These are phyloP conservation scores for Geranium brycei DNA, from an alignment of 345 rosid species.

Conservation along the genomic window DNA sequence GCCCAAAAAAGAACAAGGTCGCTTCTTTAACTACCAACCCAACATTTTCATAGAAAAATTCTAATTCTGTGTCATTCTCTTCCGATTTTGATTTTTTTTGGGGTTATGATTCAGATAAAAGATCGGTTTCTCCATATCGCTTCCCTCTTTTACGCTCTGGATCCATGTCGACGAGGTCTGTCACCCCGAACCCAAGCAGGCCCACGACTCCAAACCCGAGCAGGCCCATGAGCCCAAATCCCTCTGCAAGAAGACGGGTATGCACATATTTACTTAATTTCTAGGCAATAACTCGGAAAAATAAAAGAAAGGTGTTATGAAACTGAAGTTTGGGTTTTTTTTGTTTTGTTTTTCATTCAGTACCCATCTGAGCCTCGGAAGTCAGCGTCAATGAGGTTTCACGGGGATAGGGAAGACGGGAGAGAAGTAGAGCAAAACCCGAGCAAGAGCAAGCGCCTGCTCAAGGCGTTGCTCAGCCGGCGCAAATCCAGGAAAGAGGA, in stretches of 20 bases:
- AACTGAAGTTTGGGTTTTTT: too few species aligned
- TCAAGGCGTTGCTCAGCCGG: constrained; percentile 78
- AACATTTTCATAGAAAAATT: constrained; percentile 1
- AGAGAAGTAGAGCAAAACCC: constrained; percentile 53
- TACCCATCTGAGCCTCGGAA: constrained; percentile 79
- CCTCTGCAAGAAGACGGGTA: constrained; percentile 43
- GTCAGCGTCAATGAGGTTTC: constrained; percentile 60
- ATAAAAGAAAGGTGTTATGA: too few species aligned
- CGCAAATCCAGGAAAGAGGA: constrained; percentile 93
- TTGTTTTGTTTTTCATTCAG: constrained; percentile 20
- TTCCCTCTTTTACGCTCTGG: constrained; percentile 80
- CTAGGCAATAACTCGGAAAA: too few species aligned
- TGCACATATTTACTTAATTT: constrained; percentile 1
- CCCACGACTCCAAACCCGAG: constrained; percentile 34
- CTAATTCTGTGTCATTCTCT: neutral
- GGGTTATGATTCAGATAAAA: constrained; percentile 34
- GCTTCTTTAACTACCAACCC: neutral
- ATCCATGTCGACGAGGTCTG: constrained; percentile 50
- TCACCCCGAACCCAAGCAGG: constrained; percentile 54
- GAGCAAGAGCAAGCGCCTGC: constrained; percentile 81
- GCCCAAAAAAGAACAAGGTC: constrained; percentile 63
- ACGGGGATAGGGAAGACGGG: constrained; percentile 38
- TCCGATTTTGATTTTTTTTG: too few species aligned
- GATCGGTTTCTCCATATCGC: constrained; percentile 65
- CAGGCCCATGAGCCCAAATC: constrained; percentile 44